phyloP scores from a whole-genome alignment of 2,329 filamentous ascomycete species.

The Allantophomopsis cytisporea region DNA sequence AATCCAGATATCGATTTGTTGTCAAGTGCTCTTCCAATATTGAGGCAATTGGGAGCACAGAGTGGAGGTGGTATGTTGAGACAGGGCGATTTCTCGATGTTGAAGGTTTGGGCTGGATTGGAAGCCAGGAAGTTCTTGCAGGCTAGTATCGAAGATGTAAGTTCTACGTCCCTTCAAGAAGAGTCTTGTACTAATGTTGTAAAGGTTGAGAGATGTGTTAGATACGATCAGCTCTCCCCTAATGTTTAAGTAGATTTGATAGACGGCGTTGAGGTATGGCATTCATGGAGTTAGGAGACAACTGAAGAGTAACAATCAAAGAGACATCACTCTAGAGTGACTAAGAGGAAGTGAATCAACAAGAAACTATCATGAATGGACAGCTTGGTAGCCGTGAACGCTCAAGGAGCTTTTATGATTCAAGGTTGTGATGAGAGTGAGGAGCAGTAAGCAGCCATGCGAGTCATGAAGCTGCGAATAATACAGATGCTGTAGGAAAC shows the following conservation, averaged over 20 bases:
- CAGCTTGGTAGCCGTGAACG: too few relatives aligned
- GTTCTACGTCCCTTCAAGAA: slow-evolving; percentile 16
- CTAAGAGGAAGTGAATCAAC: too few relatives aligned
- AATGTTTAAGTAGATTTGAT: slow-evolving; percentile 46
- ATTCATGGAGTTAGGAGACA: too few relatives aligned
- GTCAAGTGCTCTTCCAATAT: slow-evolving; percentile 72
- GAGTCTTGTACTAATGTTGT: slow-evolving; percentile 2
- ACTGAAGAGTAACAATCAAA: too few relatives aligned
- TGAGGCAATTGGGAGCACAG: slow-evolving; percentile 75
- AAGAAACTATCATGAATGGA: too few relatives aligned
- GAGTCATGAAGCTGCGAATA: too few relatives aligned
- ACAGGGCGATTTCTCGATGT: slow-evolving; percentile 67
- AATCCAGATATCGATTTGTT: slow-evolving; percentile 84
- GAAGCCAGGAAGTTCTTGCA: slow-evolving; percentile 84
- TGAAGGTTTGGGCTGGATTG: slow-evolving; percentile 82
- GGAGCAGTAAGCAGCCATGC: too few relatives aligned
- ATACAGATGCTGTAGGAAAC: too few relatives aligned
- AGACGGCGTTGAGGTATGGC: too few relatives aligned
- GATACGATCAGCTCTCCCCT: slow-evolving; percentile 77
- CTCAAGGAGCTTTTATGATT: too few relatives aligned
- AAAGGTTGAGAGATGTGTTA: slow-evolving; percentile 76
- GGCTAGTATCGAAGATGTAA: slow-evolving; percentile 76
- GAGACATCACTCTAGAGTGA: too few relatives aligned
- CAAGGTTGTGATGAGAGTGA: too few relatives aligned
- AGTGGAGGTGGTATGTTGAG: slow-evolving; percentile 57